Conservation (phyloP, 1,284 basidiomycete genomes). For the Pseudozyma thailandica region DNA sequence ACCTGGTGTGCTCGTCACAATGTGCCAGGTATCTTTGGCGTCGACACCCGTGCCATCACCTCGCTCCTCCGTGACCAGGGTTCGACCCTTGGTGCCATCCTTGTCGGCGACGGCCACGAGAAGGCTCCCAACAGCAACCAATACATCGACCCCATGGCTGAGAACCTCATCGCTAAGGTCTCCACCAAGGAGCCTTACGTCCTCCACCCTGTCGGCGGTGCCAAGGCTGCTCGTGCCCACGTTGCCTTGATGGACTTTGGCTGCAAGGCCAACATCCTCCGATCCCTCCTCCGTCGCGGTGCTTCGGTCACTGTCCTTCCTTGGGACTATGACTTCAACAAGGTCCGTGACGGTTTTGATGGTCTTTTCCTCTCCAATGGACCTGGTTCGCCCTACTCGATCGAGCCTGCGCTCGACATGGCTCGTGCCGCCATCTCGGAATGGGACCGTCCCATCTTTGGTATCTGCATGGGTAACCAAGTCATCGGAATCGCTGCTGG, state of each 20-base stretch:
- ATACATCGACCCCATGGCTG: slow-evolving; percentile 84
- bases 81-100: slow-evolving; percentile 91
- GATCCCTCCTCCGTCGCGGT: slow-evolving; percentile 87
- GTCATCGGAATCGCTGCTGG: slow-evolving; percentile 97
- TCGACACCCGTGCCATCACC: slow-evolving; percentile 97
- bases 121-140: slow-evolving; percentile 71
- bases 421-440: slow-evolving; percentile 79
- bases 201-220: slow-evolving; percentile 84
- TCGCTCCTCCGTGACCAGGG: slow-evolving; percentile 93
- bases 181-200: slow-evolving; percentile 87
- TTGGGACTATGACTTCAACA: slow-evolving; percentile 96
- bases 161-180: slow-evolving; percentile 92
- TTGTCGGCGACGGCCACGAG: slow-evolving; percentile 80
- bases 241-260: slow-evolving; percentile 98
- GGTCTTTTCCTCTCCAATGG: slow-evolving; percentile 97
- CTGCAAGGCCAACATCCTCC: slow-evolving; percentile 95
- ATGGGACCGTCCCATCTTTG: slow-evolving; percentile 94
- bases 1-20: slow-evolving; percentile 92
- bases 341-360: slow-evolving; percentile 86
- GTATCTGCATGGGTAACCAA: slow-evolving; percentile 88
- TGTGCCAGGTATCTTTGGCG: slow-evolving; percentile 92
- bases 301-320: slow-evolving; percentile 94
- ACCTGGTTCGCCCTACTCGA: slow-evolving; percentile 90
- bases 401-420: slow-evolving; percentile 84
- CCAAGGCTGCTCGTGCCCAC: slow-evolving; percentile 72